phyloP scores from a whole-genome alignment of 495 filamentous ascomycete species.

The Lophiotrema nucula region DNA sequence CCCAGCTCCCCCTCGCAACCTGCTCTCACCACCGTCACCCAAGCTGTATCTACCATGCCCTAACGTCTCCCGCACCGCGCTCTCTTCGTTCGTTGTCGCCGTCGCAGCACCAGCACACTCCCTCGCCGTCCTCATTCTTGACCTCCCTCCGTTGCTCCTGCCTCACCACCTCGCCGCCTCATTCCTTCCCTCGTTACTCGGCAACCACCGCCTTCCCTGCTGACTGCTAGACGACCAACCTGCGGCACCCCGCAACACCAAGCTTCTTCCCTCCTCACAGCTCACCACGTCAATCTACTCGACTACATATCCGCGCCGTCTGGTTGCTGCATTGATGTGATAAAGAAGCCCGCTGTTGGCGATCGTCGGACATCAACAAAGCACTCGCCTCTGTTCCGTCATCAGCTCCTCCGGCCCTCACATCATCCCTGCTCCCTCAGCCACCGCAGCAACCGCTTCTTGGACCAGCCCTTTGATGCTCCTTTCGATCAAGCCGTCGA shows the following conservation, averaged over 20 bases:
- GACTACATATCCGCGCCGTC: slow-evolving; percentile 25
- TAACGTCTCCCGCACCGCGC: neutral
- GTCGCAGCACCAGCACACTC: neutral
- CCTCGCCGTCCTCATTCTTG: neutral
- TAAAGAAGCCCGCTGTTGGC: slow-evolving; percentile 14
- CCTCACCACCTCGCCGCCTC: slow-evolving; percentile 7
- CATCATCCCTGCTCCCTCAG: slow-evolving; percentile 5
- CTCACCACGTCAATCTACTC: slow-evolving; percentile 8
- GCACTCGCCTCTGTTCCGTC: slow-evolving; percentile 10
- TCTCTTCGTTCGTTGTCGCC: slow-evolving; percentile 1
- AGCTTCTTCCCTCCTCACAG: slow-evolving; percentile 1
- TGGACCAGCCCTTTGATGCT: slow-evolving; percentile 30
- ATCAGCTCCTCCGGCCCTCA: slow-evolving; percentile 22
- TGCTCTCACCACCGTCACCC: neutral
- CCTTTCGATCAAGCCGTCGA: slow-evolving; percentile 16
- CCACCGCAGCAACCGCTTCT: slow-evolving; percentile 1
- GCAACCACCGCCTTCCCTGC: slow-evolving; percentile 24
- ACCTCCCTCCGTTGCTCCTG: neutral
- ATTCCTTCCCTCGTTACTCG: slow-evolving; percentile 16
- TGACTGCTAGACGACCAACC: slow-evolving; percentile 1
- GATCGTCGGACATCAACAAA: slow-evolving; percentile 18
- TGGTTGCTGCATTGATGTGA: slow-evolving; percentile 32
- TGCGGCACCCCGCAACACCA: neutral
- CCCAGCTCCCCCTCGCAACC: neutral
- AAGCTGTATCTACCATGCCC: neutral